Percentiles rank a stretch among this genome's conserved stretches.
phyloP scores from a whole-genome alignment of 2,329 filamentous ascomycete genomes.

The Aspergillus sergii region DNA sequence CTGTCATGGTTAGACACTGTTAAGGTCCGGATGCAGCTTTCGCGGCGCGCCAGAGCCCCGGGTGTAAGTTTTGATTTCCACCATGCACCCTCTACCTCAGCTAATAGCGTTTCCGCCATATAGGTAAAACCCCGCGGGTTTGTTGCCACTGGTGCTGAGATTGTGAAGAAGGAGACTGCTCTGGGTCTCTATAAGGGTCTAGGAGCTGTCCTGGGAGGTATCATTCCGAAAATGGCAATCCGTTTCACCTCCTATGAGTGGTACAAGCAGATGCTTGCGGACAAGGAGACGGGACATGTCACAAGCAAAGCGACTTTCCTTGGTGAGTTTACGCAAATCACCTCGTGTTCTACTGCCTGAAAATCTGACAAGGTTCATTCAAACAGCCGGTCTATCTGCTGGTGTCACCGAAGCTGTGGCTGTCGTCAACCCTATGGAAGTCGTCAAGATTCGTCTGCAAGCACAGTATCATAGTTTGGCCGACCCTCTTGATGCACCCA shows the following conservation, averaged over 20 bases:
- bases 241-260: conserved; percentile 96
- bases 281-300: conserved; percentile 67
- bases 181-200: conserved; percentile 96
- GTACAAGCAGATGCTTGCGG: conserved; percentile 83
- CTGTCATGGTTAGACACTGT: conserved; percentile 71
- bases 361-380: conserved; percentile 12
- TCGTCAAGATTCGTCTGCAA: conserved; percentile 97
- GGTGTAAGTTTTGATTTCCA: conserved; percentile 58
- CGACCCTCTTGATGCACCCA: conserved; percentile 91
- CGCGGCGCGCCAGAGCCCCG: conserved; percentile 76
- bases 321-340: conserved; percentile 48
- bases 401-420: conserved; percentile 96
- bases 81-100: background rate
- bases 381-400: conserved; percentile 77
- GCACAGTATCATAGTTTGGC: conserved; percentile 98
- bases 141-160: conserved; percentile 79
- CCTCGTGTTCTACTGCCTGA: background rate
- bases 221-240: conserved; percentile 99
- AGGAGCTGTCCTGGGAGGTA: conserved; percentile 93
- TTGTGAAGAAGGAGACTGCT: conserved; percentile 86
- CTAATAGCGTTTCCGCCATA: conserved; percentile 12
- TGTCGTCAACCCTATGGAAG: conserved; percentile 98
- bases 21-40: conserved; percentile 99
- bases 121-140: conserved; percentile 80
- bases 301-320: conserved; percentile 73